Percentiles rank a stretch among this genome's conserved stretches.
Conservation (phyloP, 768 basidiomycete genomes). For the Amanita molliuscula region DNA sequence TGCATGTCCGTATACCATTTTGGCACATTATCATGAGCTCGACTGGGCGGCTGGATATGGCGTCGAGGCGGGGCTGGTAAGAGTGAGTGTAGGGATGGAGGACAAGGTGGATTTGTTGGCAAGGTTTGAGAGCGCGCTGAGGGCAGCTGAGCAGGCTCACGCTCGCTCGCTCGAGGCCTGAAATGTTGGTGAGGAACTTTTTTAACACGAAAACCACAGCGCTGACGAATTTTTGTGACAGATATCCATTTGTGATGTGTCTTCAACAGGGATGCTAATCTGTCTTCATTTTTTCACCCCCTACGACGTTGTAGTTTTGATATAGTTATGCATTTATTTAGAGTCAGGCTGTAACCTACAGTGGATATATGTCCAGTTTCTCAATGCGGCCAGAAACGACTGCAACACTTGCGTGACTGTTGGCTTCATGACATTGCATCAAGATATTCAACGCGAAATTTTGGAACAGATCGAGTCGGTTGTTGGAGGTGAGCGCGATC, state of each 20-base stretch:
- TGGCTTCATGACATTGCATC: slow-evolving; percentile 32
- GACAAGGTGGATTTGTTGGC: slow-evolving; percentile 42
- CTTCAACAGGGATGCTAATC: neutral
- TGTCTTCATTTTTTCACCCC: neutral
- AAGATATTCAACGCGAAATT: slow-evolving; percentile 38
- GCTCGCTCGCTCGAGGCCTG: too few species aligned
- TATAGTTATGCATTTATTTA: too few species aligned
- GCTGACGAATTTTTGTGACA: too few species aligned
- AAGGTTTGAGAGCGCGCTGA: slow-evolving; percentile 55
- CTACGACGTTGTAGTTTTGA: too few species aligned
- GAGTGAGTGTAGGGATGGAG: slow-evolving; percentile 91
- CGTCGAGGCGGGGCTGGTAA: slow-evolving; percentile 74
- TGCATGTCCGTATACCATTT: slow-evolving; percentile 85
- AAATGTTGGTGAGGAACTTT: too few species aligned
- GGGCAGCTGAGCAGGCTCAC: slow-evolving; percentile 51
- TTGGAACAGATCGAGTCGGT: slow-evolving; percentile 32
- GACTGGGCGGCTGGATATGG: slow-evolving; percentile 88
- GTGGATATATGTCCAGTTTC: neutral
- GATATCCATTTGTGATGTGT: neutral
- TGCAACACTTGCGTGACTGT: slow-evolving; percentile 39
- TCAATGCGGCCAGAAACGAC: slow-evolving; percentile 32
- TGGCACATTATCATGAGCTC: slow-evolving; percentile 84
- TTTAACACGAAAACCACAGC: too few species aligned
- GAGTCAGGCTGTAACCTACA: slow-evolving; percentile 1
- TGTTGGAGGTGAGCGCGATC: slow-evolving; percentile 21